Base-by-base conservation (phyloP, 495 filamentous ascomycete genomes). In the Entonaema liquescens region DNA sequence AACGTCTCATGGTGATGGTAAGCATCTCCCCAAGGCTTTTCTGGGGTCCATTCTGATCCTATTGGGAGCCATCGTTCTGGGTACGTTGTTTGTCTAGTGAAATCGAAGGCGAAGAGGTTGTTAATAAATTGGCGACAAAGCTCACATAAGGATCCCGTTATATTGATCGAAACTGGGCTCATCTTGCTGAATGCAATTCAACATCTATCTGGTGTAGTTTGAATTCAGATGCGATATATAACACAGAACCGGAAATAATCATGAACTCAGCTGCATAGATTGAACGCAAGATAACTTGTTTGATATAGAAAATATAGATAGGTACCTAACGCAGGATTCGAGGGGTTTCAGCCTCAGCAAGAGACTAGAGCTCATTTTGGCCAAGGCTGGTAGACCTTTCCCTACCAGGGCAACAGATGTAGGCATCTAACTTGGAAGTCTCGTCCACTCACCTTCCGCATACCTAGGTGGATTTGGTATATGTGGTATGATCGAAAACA, bases 111-210 rank as follows among this genome's bases (percentile, higher is more conserved):
- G 60, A 68, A 72, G 23, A 72, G 60, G 17, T 72, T 35, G 33
- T 19, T 28, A 33, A 67, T 53, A 53, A 72, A 72, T 29, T 72
- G 59, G 38, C 40, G 42, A n/a, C 70, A 72, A 23, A 68, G 40
- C 17, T 65, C 49, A 21, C 70, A 72, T 13, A 72, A 60, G 0
- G 65, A 42, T 13, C 60, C 49, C 9, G 59, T 61, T 17, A 72
- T 65, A 47, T 13, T 4, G 12, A 50, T 13, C 8, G 53, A 35
- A 15, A 7, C 40, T 12, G 59, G 33, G 6, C 17, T 60, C 69
- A 72, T 72, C 3, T 63, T 64, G 23, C 15, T 28, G 2, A 3
- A n/a, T 57, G 19, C 29, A 5, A 4, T 19, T 31, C 12, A 17
- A 31, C 29, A 7, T 31, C 29, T 23, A 13, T n/a, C 11, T 44